Conservation (phyloP, 148 eudicot genomes). For the Amaranthus cruentus region DNA sequence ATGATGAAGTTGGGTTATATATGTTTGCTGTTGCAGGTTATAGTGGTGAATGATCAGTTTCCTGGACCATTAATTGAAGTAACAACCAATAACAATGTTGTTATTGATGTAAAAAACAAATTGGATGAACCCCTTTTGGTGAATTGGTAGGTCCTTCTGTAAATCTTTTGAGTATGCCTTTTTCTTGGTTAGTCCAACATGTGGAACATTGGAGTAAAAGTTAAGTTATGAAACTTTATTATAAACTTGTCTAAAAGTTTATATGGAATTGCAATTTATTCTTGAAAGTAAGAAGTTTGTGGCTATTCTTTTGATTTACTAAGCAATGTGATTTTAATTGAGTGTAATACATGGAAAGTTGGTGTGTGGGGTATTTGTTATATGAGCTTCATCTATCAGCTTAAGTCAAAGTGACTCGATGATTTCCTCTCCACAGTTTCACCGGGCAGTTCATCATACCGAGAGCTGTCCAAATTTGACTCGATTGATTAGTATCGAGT, state of each 20-base stretch:
- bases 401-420: neutral
- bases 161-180: neutral
- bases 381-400: neutral
- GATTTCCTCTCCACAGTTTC: neutral
- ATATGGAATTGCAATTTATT: no score
- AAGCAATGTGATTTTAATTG: constrained; percentile 11
- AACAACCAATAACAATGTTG: constrained; percentile 68
- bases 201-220: neutral
- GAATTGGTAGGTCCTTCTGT: constrained; percentile 49
- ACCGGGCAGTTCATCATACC: neutral
- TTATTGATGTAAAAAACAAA: constrained; percentile 63
- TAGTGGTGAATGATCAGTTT: constrained; percentile 66
- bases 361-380: neutral
- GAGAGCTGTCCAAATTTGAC: no score
- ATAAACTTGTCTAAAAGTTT: no score
- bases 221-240: neutral
- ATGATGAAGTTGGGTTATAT: neutral
- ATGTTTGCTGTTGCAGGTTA: constrained; percentile 49
- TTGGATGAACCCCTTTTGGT: constrained; percentile 72
- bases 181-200: neutral
- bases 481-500: no score
- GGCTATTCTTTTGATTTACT: constrained; percentile 6
- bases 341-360: neutral
- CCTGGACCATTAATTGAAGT: constrained; percentile 76
- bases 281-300: neutral